Base-by-base conservation (phyloP, 805 yeast genomes). In the Candida gorgasii region DNA sequence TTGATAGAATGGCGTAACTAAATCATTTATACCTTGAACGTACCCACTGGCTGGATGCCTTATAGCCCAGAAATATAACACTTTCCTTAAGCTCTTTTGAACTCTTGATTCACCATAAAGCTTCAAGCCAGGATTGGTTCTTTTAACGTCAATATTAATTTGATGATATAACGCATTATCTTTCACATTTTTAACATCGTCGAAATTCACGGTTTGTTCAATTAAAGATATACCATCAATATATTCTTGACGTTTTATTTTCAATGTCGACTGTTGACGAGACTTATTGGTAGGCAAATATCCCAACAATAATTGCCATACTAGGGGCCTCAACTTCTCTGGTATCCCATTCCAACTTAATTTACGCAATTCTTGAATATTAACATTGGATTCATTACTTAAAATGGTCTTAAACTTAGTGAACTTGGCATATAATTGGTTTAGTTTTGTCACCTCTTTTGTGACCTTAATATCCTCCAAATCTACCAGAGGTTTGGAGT, bases 21-120 rank as follows among this genome's bases (percentile, higher is more conserved):
- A 72, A 65, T 92, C 99, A 61, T 92, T 92, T 39, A 92, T 92
- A 19, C 99, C 99, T 67, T 92, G 99, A 15, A 92, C 99, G 62
- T 92, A 92, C 12, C 99, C 99, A 57, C 93, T 83, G 5, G 98
- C 97, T 1, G 99, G 98, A 59, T 93, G 98, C 51, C 98, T 75
- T 18, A 92, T 82, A 0, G 98, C 95, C 99, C 99, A 92, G 24
- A 92, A 69, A 57, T 89, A 92, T 41, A 92, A 67, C 8, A 93
- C 81, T 51, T 85, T 80, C 53, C 90, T 89, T 45, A 92, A 68
- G 12, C 95, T 80, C 42, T 81, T 68, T 52, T 92, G 98, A 0
- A 93, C 87, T 2, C 82, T 68, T 15, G 76, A 76, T 52, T 60
- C 78, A 12, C 84, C 73, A 56, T 92, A 92, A 27, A 92, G 72